Conservation (phyloP, 441 rosid species). For the Syzygium syzygioides region DNA sequence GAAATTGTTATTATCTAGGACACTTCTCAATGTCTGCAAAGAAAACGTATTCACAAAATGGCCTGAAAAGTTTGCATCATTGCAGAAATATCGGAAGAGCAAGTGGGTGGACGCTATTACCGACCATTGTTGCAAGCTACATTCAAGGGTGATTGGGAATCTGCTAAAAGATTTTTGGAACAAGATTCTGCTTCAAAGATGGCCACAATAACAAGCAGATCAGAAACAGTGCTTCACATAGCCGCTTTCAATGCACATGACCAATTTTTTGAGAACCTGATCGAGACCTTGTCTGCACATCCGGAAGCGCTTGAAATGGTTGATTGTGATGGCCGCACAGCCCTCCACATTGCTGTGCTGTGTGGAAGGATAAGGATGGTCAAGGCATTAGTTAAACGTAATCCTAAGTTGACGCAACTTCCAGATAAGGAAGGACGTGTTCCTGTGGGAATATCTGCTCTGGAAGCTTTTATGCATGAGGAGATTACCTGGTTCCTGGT, state of each 20-base stretch:
- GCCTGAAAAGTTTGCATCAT: background rate
- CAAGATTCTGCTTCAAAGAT: background rate
- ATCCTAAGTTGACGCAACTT: too few relatives aligned
- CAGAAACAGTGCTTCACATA: background rate
- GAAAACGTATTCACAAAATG: background rate
- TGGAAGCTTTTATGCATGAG: too few relatives aligned
- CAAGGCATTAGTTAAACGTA: too few relatives aligned
- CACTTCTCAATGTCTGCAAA: background rate
- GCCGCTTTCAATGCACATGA: background rate
- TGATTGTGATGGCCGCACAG: too few relatives aligned
- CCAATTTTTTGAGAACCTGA: too few relatives aligned
- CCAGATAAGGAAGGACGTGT: too few relatives aligned
- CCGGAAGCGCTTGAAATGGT: too few relatives aligned
- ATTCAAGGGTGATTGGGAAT: background rate
- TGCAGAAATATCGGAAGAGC: background rate
- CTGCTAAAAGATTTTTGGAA: background rate
- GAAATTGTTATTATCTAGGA: background rate
- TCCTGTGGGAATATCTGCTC: too few relatives aligned
- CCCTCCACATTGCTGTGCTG: too few relatives aligned
- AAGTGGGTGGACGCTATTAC: background rate
- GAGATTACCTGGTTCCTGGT: too few relatives aligned
- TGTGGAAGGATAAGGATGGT: too few relatives aligned
- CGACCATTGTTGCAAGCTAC: background rate
- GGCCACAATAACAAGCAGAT: background rate
- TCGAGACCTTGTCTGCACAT: too few relatives aligned